These are phyloP conservation scores for Sodiomyces alkalinus DNA, from an alignment of 2,329 filamentous ascomycete species.

Conservation along the genomic window DNA sequence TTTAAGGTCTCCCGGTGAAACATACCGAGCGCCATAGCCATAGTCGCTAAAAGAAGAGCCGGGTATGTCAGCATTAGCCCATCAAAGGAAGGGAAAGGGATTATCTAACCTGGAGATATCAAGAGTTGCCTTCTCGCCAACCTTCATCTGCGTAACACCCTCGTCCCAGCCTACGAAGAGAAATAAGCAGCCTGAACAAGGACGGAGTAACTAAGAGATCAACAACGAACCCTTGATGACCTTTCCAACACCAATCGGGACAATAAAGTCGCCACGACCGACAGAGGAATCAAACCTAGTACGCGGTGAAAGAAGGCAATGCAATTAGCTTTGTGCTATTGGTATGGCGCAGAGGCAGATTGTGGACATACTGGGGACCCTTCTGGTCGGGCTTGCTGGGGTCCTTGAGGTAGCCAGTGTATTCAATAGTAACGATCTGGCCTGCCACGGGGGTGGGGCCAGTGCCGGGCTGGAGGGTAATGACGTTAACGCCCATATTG, in stretches of 20 bases:
- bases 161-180: slow-evolving; percentile 63
- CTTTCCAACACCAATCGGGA: slow-evolving; percentile 63
- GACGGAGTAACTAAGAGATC: too few relatives aligned
- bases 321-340: not conserved
- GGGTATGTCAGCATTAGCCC: slow-evolving; percentile 13
- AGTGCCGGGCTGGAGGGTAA: slow-evolving; percentile 44
- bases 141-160: slow-evolving; percentile 70
- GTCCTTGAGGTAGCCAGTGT: slow-evolving; percentile 79
- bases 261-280: slow-evolving; percentile 61
- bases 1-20: slow-evolving; percentile 1
- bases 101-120: slow-evolving; percentile 57
- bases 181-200: too few relatives aligned
- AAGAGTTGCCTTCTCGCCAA: slow-evolving; percentile 80
- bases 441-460: slow-evolving; percentile 45
- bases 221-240: slow-evolving; percentile 82
- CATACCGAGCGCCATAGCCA: slow-evolving; percentile 48
- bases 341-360: not conserved
- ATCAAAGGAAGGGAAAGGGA: not conserved
- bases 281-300: slow-evolving; percentile 82
- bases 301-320: not conserved
- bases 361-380: slow-evolving; percentile 52
- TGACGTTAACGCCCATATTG: slow-evolving; percentile 63
- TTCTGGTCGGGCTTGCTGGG: slow-evolving; percentile 41
- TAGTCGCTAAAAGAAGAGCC: too few relatives aligned
- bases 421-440: slow-evolving; percentile 73